phyloP scores from a whole-genome alignment of 2,329 filamentous ascomycete species.

The Alternaria conjuncta region DNA sequence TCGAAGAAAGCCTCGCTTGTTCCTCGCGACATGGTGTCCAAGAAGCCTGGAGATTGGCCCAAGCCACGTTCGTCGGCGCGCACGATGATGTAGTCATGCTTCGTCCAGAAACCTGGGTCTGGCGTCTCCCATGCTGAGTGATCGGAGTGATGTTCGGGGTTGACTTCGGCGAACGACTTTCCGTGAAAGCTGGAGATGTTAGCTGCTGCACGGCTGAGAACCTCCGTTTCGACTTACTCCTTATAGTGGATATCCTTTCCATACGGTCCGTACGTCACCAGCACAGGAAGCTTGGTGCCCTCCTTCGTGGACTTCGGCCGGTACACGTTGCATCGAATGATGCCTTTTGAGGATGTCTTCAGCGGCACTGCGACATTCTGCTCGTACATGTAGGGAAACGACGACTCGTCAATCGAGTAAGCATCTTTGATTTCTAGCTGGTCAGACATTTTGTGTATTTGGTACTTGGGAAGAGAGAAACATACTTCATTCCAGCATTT shows the following conservation, averaged over 20 bases:
- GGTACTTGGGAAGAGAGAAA: background rate
- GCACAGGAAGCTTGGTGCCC: conserved; percentile 59
- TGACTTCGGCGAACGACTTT: conserved; percentile 54
- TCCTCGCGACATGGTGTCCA: conserved; percentile 61
- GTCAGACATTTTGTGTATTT: conserved; percentile 29
- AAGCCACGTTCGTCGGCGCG: conserved; percentile 59
- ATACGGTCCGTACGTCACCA: conserved; percentile 76
- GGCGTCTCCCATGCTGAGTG: conserved; percentile 56
- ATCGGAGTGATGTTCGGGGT: conserved; percentile 43
- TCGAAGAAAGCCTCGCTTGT: conserved; percentile 61
- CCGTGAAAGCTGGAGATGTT: conserved; percentile 53
- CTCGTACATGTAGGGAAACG: conserved; percentile 57
- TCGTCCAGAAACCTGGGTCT: conserved; percentile 50
- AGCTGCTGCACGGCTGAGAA: background rate
- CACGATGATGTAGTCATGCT: conserved; percentile 47
- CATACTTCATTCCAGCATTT: conserved; percentile 1
- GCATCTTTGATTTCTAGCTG: conserved; percentile 41
- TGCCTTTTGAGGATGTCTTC: conserved; percentile 47
- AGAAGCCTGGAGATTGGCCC: conserved; percentile 59
- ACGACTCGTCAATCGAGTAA: conserved; percentile 41
- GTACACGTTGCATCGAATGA: conserved; percentile 60
- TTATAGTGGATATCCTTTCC: conserved; percentile 74
- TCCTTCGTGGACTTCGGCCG: conserved; percentile 51
- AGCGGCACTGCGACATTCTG: conserved; percentile 57
- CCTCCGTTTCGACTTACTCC: conserved; percentile 41